Evolutionary conservation across 129 eudicot genomes (phyloP).

Genomic region (Rutidosis leptorrhynchoides): DNA sequence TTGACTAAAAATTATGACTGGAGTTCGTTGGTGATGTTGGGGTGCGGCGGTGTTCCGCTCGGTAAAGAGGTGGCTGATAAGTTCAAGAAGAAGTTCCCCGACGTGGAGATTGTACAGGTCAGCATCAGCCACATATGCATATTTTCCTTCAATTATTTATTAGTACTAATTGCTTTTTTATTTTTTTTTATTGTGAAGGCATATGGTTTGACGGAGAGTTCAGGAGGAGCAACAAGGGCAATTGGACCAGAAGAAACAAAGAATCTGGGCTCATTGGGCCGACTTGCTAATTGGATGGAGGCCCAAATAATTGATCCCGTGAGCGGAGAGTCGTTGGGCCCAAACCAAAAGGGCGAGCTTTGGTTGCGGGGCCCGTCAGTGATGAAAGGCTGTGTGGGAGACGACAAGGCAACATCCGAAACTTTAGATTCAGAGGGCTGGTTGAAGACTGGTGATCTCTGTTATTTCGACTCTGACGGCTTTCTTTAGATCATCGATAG

Average conservation of each 20-base stretch:
- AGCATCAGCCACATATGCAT: conserved; percentile 18
- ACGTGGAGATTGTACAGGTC: conserved; percentile 59
- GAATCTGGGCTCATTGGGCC: conserved; percentile 67
- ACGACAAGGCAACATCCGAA: conserved; percentile 61
- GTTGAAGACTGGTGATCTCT: conserved; percentile 84
- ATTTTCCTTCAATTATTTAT: neutral
- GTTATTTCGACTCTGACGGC: conserved; percentile 77
- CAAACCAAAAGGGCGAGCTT: conserved; percentile 67
- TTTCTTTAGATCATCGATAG: conserved; percentile 71
- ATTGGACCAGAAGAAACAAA: conserved; percentile 48
- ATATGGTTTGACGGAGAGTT: conserved; percentile 80
- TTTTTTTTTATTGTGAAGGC: conserved; percentile 38
- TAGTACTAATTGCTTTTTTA: neutral
- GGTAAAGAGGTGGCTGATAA: conserved; percentile 57
- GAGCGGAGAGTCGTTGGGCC: conserved; percentile 64
- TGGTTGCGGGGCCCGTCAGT: conserved; percentile 78
- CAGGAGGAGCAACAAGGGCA: conserved; percentile 55
- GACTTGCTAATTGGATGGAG: conserved; percentile 47
- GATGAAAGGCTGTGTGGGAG: conserved; percentile 89
- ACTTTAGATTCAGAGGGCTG: conserved; percentile 76
- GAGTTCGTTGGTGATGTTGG: conserved; percentile 56
- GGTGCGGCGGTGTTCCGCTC: conserved; percentile 82
- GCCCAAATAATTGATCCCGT: conserved; percentile 84
- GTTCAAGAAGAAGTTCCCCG: conserved; percentile 57
- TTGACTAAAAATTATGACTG: conserved; percentile 53